These are phyloP conservation scores for Diaporthe vaccinii DNA, from an alignment of 2,329 filamentous ascomycete genomes.

Conservation along the genomic window DNA sequence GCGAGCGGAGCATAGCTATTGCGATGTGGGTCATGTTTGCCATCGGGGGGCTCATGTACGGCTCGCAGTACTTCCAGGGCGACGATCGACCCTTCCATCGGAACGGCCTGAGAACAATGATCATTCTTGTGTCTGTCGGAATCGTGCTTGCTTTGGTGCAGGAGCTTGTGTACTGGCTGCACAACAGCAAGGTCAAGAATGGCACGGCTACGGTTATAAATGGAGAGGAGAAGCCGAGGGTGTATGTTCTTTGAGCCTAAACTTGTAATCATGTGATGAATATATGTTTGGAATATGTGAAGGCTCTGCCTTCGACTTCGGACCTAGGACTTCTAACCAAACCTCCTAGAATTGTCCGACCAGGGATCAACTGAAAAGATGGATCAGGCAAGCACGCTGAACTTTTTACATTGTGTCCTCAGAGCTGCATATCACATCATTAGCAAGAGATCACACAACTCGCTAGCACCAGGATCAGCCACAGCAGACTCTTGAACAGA, in stretches of 20 bases:
- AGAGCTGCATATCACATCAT: background rate
- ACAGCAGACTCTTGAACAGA: background rate
- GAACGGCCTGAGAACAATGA: slow-evolving; percentile 13
- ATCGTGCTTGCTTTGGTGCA: slow-evolving; percentile 20
- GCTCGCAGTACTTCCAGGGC: slow-evolving; percentile 46
- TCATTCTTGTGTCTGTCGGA: slow-evolving; percentile 4
- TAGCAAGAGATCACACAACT: background rate
- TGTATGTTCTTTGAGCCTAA: background rate
- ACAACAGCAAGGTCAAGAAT: slow-evolving; percentile 11
- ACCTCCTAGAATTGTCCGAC: background rate
- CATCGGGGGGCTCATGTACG: slow-evolving; percentile 47
- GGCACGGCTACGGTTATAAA: background rate
- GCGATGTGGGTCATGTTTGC: slow-evolving; percentile 50
- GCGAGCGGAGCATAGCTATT: slow-evolving; percentile 63
- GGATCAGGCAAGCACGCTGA: too few relatives aligned
- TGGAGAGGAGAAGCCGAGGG: slow-evolving; percentile 7
- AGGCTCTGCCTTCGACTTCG: background rate
- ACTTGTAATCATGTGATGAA: background rate
- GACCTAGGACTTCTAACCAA: background rate
- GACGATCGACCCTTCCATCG: slow-evolving; percentile 42
- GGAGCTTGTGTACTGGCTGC: slow-evolving; percentile 31
- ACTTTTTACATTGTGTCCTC: background rate
- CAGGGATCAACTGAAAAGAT: background rate
- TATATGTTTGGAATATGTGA: background rate
- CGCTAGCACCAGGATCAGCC: background rate